These are phyloP conservation scores for Fusarium phyllophilum DNA, from an alignment of 2,329 filamentous ascomycete species.

Conservation along the genomic window DNA sequence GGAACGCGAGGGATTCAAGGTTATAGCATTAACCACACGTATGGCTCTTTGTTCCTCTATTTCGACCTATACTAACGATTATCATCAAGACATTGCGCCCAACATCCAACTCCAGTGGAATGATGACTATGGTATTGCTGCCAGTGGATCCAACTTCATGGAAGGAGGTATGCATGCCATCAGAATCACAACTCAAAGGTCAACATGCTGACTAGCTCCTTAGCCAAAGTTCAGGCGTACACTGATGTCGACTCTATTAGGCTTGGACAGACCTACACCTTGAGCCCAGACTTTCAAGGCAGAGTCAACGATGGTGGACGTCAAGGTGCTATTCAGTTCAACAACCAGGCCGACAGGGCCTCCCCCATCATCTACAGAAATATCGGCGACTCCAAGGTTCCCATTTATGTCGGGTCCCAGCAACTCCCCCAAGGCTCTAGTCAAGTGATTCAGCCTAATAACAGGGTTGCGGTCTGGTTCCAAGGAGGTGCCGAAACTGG, in stretches of 20 bases:
- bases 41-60: accelerated
- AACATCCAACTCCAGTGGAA: accelerated
- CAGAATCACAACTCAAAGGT: accelerated
- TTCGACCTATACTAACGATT: accelerated
- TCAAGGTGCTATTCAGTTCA: not conserved
- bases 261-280: not conserved
- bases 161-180: not conserved
- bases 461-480: not conserved
- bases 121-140: not conserved
- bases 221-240: accelerated
- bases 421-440: not conserved
- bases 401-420: accelerated
- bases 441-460: accelerated
- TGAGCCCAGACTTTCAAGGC: accelerated
- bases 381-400: accelerated
- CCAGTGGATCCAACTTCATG: accelerated
- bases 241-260: accelerated
- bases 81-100: accelerated
- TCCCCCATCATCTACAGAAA: not conserved
- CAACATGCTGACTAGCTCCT: not conserved
- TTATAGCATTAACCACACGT: not conserved
- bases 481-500: accelerated
- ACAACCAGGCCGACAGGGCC: accelerated
- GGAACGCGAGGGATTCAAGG: accelerated
- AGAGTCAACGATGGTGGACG: not conserved